Evolutionary conservation across 257 asterid genomes (phyloP), one percentile per base, ranked within the genome.

Genomic region (Lithospermum erythrorhizon): DNA sequence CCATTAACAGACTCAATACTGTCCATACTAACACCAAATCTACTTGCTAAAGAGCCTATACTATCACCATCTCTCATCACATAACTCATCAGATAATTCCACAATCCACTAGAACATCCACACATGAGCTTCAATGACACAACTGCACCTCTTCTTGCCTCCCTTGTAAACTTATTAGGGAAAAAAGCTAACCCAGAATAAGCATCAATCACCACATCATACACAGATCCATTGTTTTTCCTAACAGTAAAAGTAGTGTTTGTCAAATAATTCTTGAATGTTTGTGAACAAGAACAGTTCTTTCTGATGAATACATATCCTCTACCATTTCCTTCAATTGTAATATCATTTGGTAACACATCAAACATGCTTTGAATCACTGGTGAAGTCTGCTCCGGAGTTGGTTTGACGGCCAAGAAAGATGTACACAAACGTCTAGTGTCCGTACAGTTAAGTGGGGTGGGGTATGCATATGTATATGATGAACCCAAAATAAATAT

Each of bases 11-110:
- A 59, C 78, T 72, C 98, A 70, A 88, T 91, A 79, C 83, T 84
- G 72, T 80, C 95, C 98, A 91, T 91, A 65, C 98, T 91, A 65
- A 91, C 96, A 52, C 98, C 98, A 77, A 91, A 91, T 63, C 98
- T 81, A 67, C 98, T 91, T 19, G 98, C 85, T 59, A 91, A 65
- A 65, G 95, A 82, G 76, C 75, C 95, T 58, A 91, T 87, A 75
- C 90, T 81, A 72, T 91, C 98, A 45, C 87, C 96, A 63, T 86
- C 96, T 58, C 69, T 58, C 95, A 91, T 68, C 79, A 91, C 93
- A 78, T 91, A 91, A 61, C 98, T 91, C 98, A 88, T 86, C 72
- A 88, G 57, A 67, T 88, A 91, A 80, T 91, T 91, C 96, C 96
- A 91, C 65, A 91, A 59, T 30, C 95, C 95, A 74, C 95, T 88